phyloP scores from a whole-genome alignment of 352 stramenopile species.

The Phytophthora capsici region DNA sequence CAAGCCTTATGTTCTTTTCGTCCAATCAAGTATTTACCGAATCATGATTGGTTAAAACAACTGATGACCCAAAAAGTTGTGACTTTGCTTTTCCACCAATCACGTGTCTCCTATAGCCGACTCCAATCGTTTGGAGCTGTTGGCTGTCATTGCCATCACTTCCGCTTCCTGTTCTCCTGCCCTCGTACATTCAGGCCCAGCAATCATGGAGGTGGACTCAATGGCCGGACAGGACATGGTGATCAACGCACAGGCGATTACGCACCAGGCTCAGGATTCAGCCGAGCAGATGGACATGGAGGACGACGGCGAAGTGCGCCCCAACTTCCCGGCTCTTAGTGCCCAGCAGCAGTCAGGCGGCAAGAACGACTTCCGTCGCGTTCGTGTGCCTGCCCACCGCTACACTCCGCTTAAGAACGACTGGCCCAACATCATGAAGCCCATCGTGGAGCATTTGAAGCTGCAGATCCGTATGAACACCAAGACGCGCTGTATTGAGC shows the following conservation, averaged over 20 bases:
- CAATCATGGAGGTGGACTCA: slow-evolving; percentile 77
- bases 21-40: no score
- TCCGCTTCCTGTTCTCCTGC: slow-evolving; percentile 17
- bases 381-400: slow-evolving; percentile 96
- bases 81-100: slow-evolving; percentile 41
- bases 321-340: slow-evolving; percentile 80
- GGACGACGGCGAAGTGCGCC: slow-evolving; percentile 53
- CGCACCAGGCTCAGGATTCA: slow-evolving; percentile 56
- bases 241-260: slow-evolving; percentile 56
- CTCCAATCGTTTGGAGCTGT: slow-evolving; percentile 57
- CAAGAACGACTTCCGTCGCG: slow-evolving; percentile 96
- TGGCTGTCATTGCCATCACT: slow-evolving; percentile 28
- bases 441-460: slow-evolving; percentile 98
- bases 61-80: no score
- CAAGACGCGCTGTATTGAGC: slow-evolving; percentile 98
- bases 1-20: no score
- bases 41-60: no score
- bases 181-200: background rate
- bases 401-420: slow-evolving; percentile 99
- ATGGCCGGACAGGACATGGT: slow-evolving; percentile 66
- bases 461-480: slow-evolving; percentile 99
- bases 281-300: slow-evolving; percentile 70
- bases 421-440: slow-evolving; percentile 99
- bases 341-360: slow-evolving; percentile 79
- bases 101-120: slow-evolving; percentile 20